Evolutionary conservation across 306 rosid species (phyloP).

Genomic region (Vicia villosa): DNA sequence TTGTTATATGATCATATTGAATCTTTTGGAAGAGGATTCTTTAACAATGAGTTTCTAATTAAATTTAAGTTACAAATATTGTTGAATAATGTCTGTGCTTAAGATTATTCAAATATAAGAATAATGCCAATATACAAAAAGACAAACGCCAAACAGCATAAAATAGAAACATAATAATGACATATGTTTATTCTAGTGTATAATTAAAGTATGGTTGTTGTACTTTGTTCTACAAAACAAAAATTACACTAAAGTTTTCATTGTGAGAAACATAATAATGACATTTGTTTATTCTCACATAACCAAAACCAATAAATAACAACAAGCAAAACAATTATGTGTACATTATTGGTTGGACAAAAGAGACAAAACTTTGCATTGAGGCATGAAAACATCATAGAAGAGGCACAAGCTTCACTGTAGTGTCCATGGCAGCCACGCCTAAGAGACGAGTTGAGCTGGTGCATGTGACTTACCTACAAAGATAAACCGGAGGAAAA

Average conservation of each 20-base stretch:
- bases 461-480: slow-evolving; percentile 33
- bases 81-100: too few species aligned
- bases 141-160: background rate
- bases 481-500: slow-evolving; percentile 23
- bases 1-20: too few species aligned
- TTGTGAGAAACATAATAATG: background rate
- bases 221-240: slow-evolving; percentile 15
- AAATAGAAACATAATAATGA: slow-evolving; percentile 7
- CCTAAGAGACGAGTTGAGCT: background rate
- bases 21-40: too few species aligned
- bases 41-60: too few species aligned
- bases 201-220: too few species aligned
- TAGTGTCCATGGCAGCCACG: slow-evolving; percentile 1
- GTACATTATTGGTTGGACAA: background rate
- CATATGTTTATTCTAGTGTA: background rate
- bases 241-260: background rate
- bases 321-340: slow-evolving; percentile 12
- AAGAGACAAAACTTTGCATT: background rate
- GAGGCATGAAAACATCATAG: background rate
- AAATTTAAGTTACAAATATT: too few species aligned
- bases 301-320: background rate
- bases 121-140: too few species aligned
- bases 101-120: too few species aligned
- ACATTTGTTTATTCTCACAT: background rate
- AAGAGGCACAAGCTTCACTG: slow-evolving; percentile 9